phyloP scores from a whole-genome alignment of 116 monocot species.

The Iris pallida region DNA sequence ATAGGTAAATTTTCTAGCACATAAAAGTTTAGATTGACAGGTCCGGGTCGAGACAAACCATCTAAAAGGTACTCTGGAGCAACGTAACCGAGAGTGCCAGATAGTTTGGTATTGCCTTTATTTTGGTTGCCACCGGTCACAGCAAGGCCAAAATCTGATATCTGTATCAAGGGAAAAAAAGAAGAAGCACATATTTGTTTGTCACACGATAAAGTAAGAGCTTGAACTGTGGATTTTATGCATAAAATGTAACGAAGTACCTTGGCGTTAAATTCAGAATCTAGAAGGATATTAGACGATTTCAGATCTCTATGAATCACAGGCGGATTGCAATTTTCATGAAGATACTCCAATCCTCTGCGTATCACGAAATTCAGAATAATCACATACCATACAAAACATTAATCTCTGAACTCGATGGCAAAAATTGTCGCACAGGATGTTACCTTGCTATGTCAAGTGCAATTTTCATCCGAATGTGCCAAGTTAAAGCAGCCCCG shows the following conservation, averaged over 20 bases:
- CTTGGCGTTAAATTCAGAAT: conserved; percentile 79
- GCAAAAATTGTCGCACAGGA: background rate
- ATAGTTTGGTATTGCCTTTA: conserved; percentile 54
- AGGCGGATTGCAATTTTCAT: conserved; percentile 75
- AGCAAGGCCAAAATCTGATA: conserved; percentile 97
- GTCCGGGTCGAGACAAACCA: conserved; percentile 22
- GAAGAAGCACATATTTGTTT: background rate
- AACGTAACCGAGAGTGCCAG: conserved; percentile 80
- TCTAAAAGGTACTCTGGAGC: conserved; percentile 93
- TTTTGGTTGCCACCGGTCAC: conserved; percentile 48
- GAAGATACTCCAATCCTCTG: conserved; percentile 88
- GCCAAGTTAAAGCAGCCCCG: conserved; percentile 76
- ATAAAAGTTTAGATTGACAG: too few species aligned
- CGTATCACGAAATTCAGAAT: conserved; percentile 1
- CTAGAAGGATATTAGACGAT: conserved; percentile 96
- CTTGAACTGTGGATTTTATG: background rate
- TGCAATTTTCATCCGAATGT: conserved; percentile 90
- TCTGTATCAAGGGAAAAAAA: conserved; percentile 37
- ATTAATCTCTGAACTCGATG: background rate
- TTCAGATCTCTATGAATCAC: conserved; percentile 87
- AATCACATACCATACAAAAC: background rate
- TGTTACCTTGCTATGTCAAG: conserved; percentile 85
- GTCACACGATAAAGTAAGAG: background rate
- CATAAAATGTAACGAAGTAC: conserved; percentile 14
- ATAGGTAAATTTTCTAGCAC: too few species aligned